Evolutionary conservation across 2,329 filamentous ascomycete genomes (phyloP).

Genomic region (Alternaria sp.): DNA sequence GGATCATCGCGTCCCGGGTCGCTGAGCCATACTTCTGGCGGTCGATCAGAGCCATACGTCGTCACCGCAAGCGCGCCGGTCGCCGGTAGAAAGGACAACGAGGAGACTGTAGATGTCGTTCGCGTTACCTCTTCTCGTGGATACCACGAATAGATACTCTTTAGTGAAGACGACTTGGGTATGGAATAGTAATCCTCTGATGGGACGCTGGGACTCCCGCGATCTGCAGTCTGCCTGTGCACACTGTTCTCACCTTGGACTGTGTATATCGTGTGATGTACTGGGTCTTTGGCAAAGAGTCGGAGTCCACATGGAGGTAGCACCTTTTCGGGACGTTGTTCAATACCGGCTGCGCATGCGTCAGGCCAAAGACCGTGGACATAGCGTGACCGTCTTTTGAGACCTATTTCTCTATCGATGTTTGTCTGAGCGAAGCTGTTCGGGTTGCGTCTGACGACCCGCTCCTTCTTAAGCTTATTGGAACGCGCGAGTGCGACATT

Average conservation of each 20-base stretch:
- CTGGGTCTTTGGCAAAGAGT: slow-evolving; percentile 37
- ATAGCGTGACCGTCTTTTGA: slow-evolving; percentile 22
- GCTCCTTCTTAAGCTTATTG: slow-evolving; percentile 28
- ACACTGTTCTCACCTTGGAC: slow-evolving; percentile 33
- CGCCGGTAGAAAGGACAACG: slow-evolving; percentile 33
- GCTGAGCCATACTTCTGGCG: slow-evolving; percentile 35
- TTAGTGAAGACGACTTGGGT: background rate
- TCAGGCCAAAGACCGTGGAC: slow-evolving; percentile 31
- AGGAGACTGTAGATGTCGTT: slow-evolving; percentile 39
- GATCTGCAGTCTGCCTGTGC: slow-evolving; percentile 18
- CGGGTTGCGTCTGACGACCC: slow-evolving; percentile 27
- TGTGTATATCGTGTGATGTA: slow-evolving; percentile 29
- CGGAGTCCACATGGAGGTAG: slow-evolving; percentile 14
- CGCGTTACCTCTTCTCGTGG: slow-evolving; percentile 29
- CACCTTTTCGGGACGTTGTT: slow-evolving; percentile 7
- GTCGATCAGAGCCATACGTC: slow-evolving; percentile 34
- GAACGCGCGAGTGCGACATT: slow-evolving; percentile 9
- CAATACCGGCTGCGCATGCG: slow-evolving; percentile 31
- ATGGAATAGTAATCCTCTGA: background rate
- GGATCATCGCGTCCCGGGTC: slow-evolving; percentile 34
- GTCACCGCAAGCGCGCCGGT: slow-evolving; percentile 40
- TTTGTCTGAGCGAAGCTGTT: slow-evolving; percentile 23
- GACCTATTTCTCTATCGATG: slow-evolving; percentile 38
- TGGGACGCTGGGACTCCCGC: background rate
- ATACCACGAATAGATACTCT: slow-evolving; percentile 21